These are phyloP conservation scores for Fistulinella cinereoalba DNA, from an alignment of 1,284 basidiomycete genomes.

Conservation along the genomic window DNA sequence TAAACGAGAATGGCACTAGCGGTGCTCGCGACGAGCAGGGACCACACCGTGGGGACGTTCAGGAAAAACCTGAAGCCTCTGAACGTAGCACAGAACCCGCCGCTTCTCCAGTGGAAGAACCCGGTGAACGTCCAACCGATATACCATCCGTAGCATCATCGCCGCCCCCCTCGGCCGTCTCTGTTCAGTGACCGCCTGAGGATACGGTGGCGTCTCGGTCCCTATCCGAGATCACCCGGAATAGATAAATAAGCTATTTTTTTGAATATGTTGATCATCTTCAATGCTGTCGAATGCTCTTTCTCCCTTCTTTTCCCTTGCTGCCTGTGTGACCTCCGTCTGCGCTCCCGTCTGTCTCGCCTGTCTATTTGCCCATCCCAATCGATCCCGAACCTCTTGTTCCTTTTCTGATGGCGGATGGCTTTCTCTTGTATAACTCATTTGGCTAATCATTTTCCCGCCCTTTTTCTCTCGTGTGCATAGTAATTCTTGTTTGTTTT, in stretches of 20 bases:
- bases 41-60: slow-evolving; percentile 6
- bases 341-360: not conserved
- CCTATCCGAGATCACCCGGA: slow-evolving; percentile 10
- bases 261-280: slow-evolving; percentile 38
- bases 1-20: slow-evolving; percentile 11
- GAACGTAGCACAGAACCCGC: slow-evolving; percentile 20
- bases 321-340: slow-evolving; percentile 13
- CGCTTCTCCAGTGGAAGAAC: slow-evolving; percentile 24
- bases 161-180: slow-evolving; percentile 33
- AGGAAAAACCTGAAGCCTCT: slow-evolving; percentile 15
- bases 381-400: slow-evolving; percentile 6
- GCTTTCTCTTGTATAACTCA: slow-evolving; percentile 15
- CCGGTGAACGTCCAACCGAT: slow-evolving; percentile 17
- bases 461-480: slow-evolving; percentile 19
- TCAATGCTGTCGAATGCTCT: slow-evolving; percentile 24
- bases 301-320: slow-evolving; percentile 2
- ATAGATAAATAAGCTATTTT: slow-evolving; percentile 31
- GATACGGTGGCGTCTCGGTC: slow-evolving; percentile 1
- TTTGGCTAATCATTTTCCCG: slow-evolving; percentile 12
- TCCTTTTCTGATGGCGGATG: too few relatives aligned
- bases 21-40: slow-evolving; percentile 13
- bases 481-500: slow-evolving; percentile 14
- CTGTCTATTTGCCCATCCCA: slow-evolving; percentile 5
- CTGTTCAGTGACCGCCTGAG: slow-evolving; percentile 20
- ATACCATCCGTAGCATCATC: slow-evolving; percentile 31